phyloP scores from a whole-genome alignment of 345 rosid genomes.

The Hibiscus mutabilis region DNA sequence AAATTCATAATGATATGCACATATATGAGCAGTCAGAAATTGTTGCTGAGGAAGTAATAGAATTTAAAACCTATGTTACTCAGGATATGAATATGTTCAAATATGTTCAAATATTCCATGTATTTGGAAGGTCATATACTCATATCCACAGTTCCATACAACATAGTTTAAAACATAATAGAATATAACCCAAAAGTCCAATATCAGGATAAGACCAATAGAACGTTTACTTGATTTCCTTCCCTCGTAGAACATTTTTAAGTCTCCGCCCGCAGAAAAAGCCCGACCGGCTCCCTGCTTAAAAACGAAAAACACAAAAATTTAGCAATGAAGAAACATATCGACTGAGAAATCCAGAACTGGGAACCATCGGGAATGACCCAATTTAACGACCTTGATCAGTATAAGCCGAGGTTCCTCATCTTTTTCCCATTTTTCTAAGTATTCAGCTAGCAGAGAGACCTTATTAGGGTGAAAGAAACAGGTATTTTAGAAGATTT shows the following conservation, averaged over 20 bases:
- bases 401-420: conserved; percentile 48
- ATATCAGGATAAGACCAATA: conserved; percentile 3
- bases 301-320: not conserved
- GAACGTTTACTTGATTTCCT: conserved; percentile 52
- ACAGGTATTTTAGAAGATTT: not conserved
- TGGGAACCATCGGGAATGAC: conserved; percentile 8
- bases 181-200: not conserved
- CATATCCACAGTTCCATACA: not conserved
- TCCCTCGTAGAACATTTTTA: conserved; percentile 81
- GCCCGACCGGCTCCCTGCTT: conserved; percentile 83
- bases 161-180: not conserved
- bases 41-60: not conserved
- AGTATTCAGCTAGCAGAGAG: conserved; percentile 54
- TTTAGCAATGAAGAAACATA: not conserved
- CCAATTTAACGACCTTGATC: conserved; percentile 43
- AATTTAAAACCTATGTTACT: not conserved
- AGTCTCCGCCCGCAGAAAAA: conserved; percentile 96
- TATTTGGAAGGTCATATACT: not conserved
- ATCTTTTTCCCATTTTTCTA: conserved; percentile 84
- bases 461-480: conserved; percentile 38
- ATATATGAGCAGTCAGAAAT: not conserved
- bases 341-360: not conserved
- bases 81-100: not conserved
- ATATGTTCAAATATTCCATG: not conserved
- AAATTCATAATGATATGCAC: not conserved